These are phyloP conservation scores for Penstemon eatonii DNA, from an alignment of 257 asterid genomes.

Conservation along the genomic window DNA sequence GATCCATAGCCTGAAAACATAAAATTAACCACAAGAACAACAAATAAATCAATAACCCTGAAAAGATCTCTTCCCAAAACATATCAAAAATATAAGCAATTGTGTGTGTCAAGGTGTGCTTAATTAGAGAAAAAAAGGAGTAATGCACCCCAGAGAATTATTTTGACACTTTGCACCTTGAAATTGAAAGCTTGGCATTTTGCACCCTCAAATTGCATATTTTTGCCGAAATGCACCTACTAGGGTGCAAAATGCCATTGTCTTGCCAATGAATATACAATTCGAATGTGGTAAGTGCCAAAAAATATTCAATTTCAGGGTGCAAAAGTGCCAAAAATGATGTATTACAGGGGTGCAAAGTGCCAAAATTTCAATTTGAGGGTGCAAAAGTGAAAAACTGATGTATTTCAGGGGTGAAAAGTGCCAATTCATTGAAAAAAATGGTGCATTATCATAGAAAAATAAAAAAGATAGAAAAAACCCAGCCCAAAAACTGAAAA, in stretches of 20 bases:
- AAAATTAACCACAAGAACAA: constrained; percentile 4
- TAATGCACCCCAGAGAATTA: not conserved
- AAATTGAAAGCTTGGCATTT: too few species aligned
- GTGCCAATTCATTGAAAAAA: too few species aligned
- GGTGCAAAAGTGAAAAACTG: not conserved
- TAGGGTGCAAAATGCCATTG: too few species aligned
- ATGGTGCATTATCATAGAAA: not conserved
- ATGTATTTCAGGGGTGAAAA: not conserved
- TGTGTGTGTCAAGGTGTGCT: too few species aligned
- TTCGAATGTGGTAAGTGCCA: too few species aligned
- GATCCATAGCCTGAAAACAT: constrained; percentile 78
- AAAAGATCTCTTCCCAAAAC: not conserved
- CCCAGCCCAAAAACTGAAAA: not conserved
- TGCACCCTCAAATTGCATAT: too few species aligned
- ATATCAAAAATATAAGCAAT: too few species aligned
- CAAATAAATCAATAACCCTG: not conserved
- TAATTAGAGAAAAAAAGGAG: not conserved
- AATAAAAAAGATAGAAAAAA: not conserved
- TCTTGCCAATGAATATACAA: too few species aligned
- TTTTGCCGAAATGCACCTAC: too few species aligned
- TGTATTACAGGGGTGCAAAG: not conserved
- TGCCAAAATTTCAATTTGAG: too few species aligned
- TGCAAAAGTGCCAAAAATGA: not conserved
- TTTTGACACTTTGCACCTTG: too few species aligned
- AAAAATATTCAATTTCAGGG: too few species aligned